These are phyloP conservation scores for Zygoascus flipseniorum DNA, from an alignment of 805 yeast species.

Conservation along the genomic window DNA sequence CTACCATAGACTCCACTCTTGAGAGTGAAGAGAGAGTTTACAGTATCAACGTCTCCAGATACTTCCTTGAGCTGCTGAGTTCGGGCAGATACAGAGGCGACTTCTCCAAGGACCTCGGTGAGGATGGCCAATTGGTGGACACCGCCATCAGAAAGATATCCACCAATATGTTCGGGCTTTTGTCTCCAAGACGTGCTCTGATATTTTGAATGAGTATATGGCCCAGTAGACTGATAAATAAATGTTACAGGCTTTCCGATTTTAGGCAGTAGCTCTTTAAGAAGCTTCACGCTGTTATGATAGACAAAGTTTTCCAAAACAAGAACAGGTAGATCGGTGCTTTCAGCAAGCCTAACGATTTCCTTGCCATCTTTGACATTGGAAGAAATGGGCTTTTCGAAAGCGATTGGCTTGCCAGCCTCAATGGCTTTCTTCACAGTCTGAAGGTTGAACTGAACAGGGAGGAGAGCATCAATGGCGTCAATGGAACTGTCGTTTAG, in stretches of 20 bases:
- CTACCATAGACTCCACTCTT: constrained; percentile 66
- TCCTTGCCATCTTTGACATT: constrained; percentile 70
- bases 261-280: constrained; percentile 51
- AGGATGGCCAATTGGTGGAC: constrained; percentile 89
- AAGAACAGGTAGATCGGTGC: constrained; percentile 58
- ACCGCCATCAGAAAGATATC: constrained; percentile 89
- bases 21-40: constrained; percentile 60
- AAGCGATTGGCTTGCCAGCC: constrained; percentile 65
- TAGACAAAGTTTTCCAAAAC: constrained; percentile 85
- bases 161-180: constrained; percentile 88
- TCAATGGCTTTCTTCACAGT: constrained; percentile 63
- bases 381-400: constrained; percentile 94
- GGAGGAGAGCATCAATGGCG: constrained; percentile 75
- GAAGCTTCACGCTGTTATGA: constrained; percentile 46
- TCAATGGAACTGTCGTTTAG: constrained; percentile 61
- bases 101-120: constrained; percentile 72
- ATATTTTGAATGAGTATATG: constrained; percentile 42
- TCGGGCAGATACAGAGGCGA: constrained; percentile 61
- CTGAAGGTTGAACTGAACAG: constrained; percentile 71
- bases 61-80: constrained; percentile 68
- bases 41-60: constrained; percentile 76
- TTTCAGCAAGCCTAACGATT: constrained; percentile 57
- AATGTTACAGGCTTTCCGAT: constrained; percentile 53
- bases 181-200: constrained; percentile 74
- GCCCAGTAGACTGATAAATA: constrained; percentile 37